Conservation (phyloP, 352 stramenopile genomes). For the Paralagenidium karlingii region DNA sequence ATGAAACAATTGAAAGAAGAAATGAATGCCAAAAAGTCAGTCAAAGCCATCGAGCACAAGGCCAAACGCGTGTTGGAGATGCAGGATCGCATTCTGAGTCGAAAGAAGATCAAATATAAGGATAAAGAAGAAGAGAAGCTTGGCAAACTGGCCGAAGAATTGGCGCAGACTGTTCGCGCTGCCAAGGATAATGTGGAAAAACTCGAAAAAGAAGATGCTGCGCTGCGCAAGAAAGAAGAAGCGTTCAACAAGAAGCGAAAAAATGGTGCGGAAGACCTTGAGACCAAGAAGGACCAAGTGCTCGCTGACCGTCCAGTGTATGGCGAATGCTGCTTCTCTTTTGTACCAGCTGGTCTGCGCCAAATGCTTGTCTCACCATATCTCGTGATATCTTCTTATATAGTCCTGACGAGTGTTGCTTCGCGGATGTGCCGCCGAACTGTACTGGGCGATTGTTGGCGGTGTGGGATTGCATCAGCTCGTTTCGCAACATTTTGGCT, state of each 20-base stretch:
- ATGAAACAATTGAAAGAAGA: slow-evolving; percentile 67
- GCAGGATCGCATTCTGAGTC: slow-evolving; percentile 76
- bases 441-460: slow-evolving; percentile 42
- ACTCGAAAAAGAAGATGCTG: slow-evolving; percentile 74
- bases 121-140: slow-evolving; percentile 82
- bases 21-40: slow-evolving; percentile 48
- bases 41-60: slow-evolving; percentile 72
- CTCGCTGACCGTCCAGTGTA: slow-evolving; percentile 53
- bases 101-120: slow-evolving; percentile 85
- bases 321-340: too few species aligned
- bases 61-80: slow-evolving; percentile 79
- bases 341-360: neutral
- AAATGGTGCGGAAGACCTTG: slow-evolving; percentile 44
- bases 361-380: neutral
- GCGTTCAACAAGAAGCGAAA: slow-evolving; percentile 56
- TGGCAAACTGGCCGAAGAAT: slow-evolving; percentile 60
- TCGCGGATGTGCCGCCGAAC: slow-evolving; percentile 28
- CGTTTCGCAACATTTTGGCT: slow-evolving; percentile 52
- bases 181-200: slow-evolving; percentile 79
- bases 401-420: slow-evolving; percentile 22
- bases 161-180: slow-evolving; percentile 56
- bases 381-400: neutral
- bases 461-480: slow-evolving; percentile 68
- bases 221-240: slow-evolving; percentile 69
- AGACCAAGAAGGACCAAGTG: slow-evolving; percentile 12